phyloP scores from a whole-genome alignment of 768 basidiomycete species.

The Glaciozyma antarctica region DNA sequence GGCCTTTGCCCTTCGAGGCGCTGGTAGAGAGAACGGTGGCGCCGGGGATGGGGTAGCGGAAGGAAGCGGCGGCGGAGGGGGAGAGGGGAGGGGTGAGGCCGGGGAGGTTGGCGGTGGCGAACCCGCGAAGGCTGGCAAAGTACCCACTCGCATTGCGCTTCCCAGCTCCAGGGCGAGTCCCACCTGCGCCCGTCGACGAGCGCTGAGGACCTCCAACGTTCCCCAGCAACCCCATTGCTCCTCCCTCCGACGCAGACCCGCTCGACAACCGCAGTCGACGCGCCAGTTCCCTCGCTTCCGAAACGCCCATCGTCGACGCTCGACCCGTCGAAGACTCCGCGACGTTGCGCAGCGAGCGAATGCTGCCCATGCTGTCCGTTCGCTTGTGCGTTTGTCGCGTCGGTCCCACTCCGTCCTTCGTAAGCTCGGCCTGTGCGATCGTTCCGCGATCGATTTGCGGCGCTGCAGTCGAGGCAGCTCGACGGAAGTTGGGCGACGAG shows the following conservation, averaged over 20 bases:
- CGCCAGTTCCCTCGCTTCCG: background rate
- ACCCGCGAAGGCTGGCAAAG: constrained; percentile 14
- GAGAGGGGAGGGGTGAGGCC: constrained; percentile 19
- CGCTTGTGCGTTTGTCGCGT: background rate
- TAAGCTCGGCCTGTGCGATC: background rate
- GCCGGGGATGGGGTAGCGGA: background rate
- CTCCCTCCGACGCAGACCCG: background rate
- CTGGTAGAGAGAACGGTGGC: background rate
- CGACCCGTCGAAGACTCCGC: background rate
- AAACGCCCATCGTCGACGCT: background rate
- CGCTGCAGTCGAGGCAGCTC: constrained; percentile 3
- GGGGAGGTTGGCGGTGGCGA: constrained; percentile 5
- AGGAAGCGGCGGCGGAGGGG: constrained; percentile 6
- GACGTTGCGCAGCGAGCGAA: constrained; percentile 1
- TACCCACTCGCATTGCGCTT: constrained; percentile 15
- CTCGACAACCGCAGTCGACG: background rate
- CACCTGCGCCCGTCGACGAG: background rate
- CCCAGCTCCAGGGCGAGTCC: background rate
- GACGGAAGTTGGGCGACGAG: constrained; percentile 15
- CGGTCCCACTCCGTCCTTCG: background rate
- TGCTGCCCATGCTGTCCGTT: background rate
- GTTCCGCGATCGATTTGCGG: constrained; percentile 12
- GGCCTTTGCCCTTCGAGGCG: background rate
- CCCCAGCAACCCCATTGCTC: too few relatives aligned
- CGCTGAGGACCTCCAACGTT: background rate